phyloP scores from a whole-genome alignment of 257 asterid species.

The Linderniella brevidens region DNA sequence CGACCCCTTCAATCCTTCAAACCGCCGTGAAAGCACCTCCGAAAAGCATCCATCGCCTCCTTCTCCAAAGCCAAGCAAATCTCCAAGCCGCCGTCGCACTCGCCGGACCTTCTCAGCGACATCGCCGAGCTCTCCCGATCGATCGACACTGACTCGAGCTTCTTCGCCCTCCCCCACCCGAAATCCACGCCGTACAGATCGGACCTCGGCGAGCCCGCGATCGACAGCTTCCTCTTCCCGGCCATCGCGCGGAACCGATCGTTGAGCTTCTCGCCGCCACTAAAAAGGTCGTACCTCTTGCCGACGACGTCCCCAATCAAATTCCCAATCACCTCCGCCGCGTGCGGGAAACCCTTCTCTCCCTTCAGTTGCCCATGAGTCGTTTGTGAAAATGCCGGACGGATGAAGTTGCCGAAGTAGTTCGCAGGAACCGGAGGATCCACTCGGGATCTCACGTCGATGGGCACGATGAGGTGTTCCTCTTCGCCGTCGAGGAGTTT shows the following conservation, averaged over 20 bases:
- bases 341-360: constrained; percentile 14
- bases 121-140: constrained; percentile 20
- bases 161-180: constrained; percentile 28
- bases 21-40: not conserved
- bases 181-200: constrained; percentile 22
- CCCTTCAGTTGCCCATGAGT: constrained; percentile 14
- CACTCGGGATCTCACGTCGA: constrained; percentile 22
- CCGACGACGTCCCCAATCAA: constrained; percentile 13
- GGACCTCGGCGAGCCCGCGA: constrained; percentile 28
- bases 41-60: constrained; percentile 15
- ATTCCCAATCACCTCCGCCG: constrained; percentile 17
- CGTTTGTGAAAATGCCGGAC: not conserved
- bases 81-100: constrained; percentile 23
- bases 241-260: constrained; percentile 1
- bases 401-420: constrained; percentile 28
- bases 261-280: constrained; percentile 17
- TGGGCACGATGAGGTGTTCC: constrained; percentile 19
- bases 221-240: constrained; percentile 16
- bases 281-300: constrained; percentile 10
- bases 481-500: constrained; percentile 14
- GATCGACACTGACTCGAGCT: constrained; percentile 20
- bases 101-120: constrained; percentile 24
- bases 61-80: constrained; percentile 19
- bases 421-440: constrained; percentile 24
- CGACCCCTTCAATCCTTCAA: too few species aligned